These are phyloP conservation scores for Petasospora fabianii DNA, from an alignment of 1,139 yeast genomes.

Conservation along the genomic window DNA sequence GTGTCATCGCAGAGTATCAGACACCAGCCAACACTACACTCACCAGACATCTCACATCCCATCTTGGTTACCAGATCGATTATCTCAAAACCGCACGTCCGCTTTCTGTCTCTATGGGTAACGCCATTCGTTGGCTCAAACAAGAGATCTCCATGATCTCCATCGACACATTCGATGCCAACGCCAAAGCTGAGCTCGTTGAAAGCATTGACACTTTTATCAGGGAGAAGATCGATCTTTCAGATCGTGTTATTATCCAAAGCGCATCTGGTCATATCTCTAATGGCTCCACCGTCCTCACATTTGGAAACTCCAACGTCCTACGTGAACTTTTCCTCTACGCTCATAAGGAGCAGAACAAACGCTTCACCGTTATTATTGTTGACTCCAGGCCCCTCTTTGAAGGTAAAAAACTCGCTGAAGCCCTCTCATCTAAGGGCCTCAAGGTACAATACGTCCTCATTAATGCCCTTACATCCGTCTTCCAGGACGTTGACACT, in stretches of 20 bases:
- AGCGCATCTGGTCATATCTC: slow-evolving; percentile 75
- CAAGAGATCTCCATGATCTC: slow-evolving; percentile 83
- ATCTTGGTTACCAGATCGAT: slow-evolving; percentile 92
- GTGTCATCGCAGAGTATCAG: slow-evolving; percentile 71
- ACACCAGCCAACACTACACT: slow-evolving; percentile 86
- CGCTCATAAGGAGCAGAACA: slow-evolving; percentile 61
- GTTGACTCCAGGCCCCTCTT: slow-evolving; percentile 95
- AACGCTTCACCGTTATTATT: slow-evolving; percentile 73
- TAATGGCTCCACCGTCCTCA: slow-evolving; percentile 75
- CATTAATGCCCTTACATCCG: slow-evolving; percentile 74
- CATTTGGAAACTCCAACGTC: slow-evolving; percentile 87
- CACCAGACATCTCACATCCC: slow-evolving; percentile 83
- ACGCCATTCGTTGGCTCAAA: slow-evolving; percentile 94
- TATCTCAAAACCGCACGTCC: slow-evolving; percentile 90
- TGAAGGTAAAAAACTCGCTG: slow-evolving; percentile 82
- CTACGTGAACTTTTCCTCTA: slow-evolving; percentile 70
- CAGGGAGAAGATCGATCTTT: slow-evolving; percentile 77
- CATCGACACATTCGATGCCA: slow-evolving; percentile 65
- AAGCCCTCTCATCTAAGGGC: slow-evolving; percentile 53
- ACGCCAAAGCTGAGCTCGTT: slow-evolving; percentile 65
- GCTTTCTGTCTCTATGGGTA: slow-evolving; percentile 91
- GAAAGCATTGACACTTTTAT: slow-evolving; percentile 77
- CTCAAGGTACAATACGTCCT: slow-evolving; percentile 71
- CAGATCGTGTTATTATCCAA: slow-evolving; percentile 80
- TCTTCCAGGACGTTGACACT: slow-evolving; percentile 79